Evolutionary conservation across 2,329 filamentous ascomycete species (phyloP), one percentile per base, ranked within the genome.

Genomic region (Emmonsiellopsis sp.): DNA sequence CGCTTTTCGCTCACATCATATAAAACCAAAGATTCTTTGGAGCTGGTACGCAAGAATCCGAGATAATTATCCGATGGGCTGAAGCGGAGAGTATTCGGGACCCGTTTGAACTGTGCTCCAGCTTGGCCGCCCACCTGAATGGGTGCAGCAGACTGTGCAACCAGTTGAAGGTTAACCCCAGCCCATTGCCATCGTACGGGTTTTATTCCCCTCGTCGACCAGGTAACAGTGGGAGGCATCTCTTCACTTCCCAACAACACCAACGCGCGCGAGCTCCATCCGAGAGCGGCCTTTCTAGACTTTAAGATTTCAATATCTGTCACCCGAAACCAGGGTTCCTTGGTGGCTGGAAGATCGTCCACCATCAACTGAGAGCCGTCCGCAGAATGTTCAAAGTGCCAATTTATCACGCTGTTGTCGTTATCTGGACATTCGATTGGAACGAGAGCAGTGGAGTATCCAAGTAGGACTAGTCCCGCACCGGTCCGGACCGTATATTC

Each of bases 361-460:
- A 51, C 44, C 26, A 44, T 51, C 7, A 51, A 31, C 20, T 51
- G 50, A 8, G 37, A 42, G 35, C 37, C 40, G 13, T 44, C 13
- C 43, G 50, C 53, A 5, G 46, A 52, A 35, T 42, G 38, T 20
- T 56, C 57, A 13, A 59, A 16, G 34, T 58, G 57, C 54, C 56
- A 59, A 13, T 54, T 15, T 11, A 58, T 56, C 42, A 37, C 56
- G 2, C 16, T 43, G 40, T 58, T 52, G 2, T 46, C 50, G 8
- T 37, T 55, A n/a, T 31, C 20, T 26, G 20, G 20, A 5, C 20
- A 26, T 15, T 47, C 11, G 9, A 59, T 52, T 7, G 57, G 55
- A 32, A 59, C 42, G 4, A 59, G 35, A 1, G 51, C 53, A 1
- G 55, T 57, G 2, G 55, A 54, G 32, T 56, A 57, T 11, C 53